phyloP scores from a whole-genome alignment of 495 filamentous ascomycete species.

The Aspergillus bertholletiae region DNA sequence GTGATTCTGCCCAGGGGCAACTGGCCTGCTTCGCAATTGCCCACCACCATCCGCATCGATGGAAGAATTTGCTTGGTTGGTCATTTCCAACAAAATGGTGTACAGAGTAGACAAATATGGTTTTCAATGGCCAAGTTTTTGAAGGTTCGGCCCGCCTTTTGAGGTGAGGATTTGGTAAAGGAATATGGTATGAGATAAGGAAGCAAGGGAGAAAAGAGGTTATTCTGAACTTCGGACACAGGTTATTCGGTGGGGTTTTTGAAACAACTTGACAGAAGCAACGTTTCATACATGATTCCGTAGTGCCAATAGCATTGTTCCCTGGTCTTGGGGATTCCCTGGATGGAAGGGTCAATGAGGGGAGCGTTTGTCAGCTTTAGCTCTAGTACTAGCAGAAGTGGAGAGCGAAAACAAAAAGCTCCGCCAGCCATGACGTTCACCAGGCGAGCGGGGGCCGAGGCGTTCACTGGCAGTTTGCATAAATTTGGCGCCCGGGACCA shows the following conservation, averaged over 20 bases:
- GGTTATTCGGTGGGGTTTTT: background rate
- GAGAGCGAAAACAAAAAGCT: no score
- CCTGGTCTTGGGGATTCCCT: background rate
- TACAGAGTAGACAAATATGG: no score
- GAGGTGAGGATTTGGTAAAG: background rate
- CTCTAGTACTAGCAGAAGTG: no score
- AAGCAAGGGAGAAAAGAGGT: background rate
- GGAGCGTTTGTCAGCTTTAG: background rate
- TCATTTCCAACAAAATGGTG: constrained; percentile 9
- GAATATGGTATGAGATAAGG: background rate
- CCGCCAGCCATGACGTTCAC: background rate
- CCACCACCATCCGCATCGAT: constrained; percentile 37
- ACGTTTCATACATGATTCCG: background rate
- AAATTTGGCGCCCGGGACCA: background rate
- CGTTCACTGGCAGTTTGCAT: background rate
- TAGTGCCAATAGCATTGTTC: background rate
- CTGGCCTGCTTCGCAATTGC: constrained; percentile 20
- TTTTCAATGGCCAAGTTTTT: background rate
- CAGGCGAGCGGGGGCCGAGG: no score
- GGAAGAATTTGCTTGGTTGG: constrained; percentile 22
- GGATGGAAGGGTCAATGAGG: background rate
- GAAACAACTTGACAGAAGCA: background rate
- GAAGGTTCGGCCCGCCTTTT: background rate
- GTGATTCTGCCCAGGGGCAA: constrained; percentile 8
- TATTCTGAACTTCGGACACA: background rate